Base-by-base conservation (phyloP, 768 basidiomycete genomes). In the Pleurotus salmoneostramineus region DNA sequence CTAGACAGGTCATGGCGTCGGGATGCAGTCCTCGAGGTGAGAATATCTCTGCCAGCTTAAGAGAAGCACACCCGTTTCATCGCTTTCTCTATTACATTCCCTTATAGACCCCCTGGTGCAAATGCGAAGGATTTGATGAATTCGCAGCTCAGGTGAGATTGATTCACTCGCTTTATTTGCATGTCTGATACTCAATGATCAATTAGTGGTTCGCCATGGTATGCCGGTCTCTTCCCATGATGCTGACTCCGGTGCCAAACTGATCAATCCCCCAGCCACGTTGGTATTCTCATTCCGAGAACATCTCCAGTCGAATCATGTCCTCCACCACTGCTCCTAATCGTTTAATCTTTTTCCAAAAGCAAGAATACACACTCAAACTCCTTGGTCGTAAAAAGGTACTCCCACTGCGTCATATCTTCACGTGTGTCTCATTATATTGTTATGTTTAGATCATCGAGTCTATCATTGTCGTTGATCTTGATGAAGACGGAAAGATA, bases 401-500 rank as follows among this genome's bases (percentile, higher is more conserved):
- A 47, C 15, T 71, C 49, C 56, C 15, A 7, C 37, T 27, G 8
- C 14, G 35, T 4, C 34, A 27, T 1, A 34, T 36, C n/a, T 42
- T 12, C 44, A 14, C 21, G 50, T 61, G 21, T 36, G 44, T 35
- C 21, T 27, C 32, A 35, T 11, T 10, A 35, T 10, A 33, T 47
- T 45, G 36, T 14, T 57, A 27, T 43, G 51, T 59, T 0, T 54
- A 89, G 87, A 65, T 73, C 6, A 71, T 88, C 33, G 75, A 83
- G 40, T 89, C 87, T 1, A 76, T 89, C 36, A 73, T 89, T 21
- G 66, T 78, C 6, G 81, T 88, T 4, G 85, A 88, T 60, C 68
- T 89, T 54, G 86, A 89, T 64, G 84, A 85, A 3, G 70, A 85
- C 47, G 79, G 84, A 58, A 84, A 78, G 71, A 87, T 89, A 50